Evolutionary conservation across 2,329 filamentous ascomycete species (phyloP).

Genomic region (Phaeosphaeria sp.): DNA sequence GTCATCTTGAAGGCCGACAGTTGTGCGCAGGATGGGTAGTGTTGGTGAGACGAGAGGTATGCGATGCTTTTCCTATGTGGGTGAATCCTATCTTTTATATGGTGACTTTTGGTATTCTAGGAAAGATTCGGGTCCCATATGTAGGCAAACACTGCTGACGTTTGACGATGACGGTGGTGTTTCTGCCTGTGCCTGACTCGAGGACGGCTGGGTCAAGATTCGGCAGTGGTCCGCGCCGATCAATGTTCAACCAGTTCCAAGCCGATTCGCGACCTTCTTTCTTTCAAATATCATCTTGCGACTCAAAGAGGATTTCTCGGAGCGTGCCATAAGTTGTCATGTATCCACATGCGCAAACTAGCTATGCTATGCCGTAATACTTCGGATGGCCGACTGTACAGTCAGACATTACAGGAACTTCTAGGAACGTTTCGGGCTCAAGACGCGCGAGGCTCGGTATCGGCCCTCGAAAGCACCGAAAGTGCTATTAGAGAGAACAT

Average conservation of each 20-base stretch:
- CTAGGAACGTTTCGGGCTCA: not conserved
- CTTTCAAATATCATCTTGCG: too few relatives aligned
- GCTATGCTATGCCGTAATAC: not conserved
- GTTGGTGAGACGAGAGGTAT: not conserved
- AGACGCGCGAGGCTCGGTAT: not conserved
- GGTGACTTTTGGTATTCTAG: not conserved
- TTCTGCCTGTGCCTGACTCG: not conserved
- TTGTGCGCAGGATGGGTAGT: not conserved
- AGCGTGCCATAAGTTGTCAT: not conserved
- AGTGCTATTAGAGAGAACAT: not conserved
- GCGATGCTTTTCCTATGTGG: not conserved
- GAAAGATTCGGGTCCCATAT: not conserved
- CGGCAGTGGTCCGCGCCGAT: not conserved
- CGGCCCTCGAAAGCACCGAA: not conserved
- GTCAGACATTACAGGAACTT: not conserved
- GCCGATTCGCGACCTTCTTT: too few relatives aligned
- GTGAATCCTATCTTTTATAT: not conserved
- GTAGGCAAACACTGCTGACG: not conserved
- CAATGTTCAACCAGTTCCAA: not conserved
- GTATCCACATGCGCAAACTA: not conserved
- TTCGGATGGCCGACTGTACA: not conserved
- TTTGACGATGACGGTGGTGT: not conserved
- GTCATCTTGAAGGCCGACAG: conserved; percentile 32
- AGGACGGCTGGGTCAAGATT: not conserved
- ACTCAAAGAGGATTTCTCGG: not conserved